Evolutionary conservation across 495 filamentous ascomycete genomes (phyloP), one percentile per base, ranked within the genome.

Genomic region (Amorphotheca resinae): DNA sequence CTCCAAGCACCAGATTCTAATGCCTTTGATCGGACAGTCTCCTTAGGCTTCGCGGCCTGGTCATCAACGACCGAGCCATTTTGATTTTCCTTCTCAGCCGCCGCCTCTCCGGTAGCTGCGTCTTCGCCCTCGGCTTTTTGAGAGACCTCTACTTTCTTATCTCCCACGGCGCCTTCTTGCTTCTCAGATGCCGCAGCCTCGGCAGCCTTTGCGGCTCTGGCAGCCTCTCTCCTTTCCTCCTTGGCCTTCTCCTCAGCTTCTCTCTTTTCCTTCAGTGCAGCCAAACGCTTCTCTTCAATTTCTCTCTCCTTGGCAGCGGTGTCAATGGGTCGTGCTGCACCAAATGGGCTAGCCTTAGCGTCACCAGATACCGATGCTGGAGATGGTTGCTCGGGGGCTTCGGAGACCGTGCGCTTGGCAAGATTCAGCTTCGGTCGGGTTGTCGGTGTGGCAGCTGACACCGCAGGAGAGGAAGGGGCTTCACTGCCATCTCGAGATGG

Each of bases 301-400:
- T 93, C 82, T 42, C 76, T 80, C 64, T 95, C 89, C 36, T 81
- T 74, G 7, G 86, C 72, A 15, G 84, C 83, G 37, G 86, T 93
- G 62, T 95, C 87, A 48, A 93, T 93, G 9, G 87, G 87, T 38
- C 75, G 74, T 30, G 87, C 87, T 42, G 83, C 87, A 58, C 91
- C 91, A 61, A 98, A 98, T 18, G 85, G 85, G 62, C 78, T 95
- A 14, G 85, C 73, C 66, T 91, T 93, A 2, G 84, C 69, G 45
- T 88, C 84, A 26, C 61, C 60, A 18, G 51, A 53, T 17, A 62
- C 48, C 17, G 67, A 56, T 26, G 72, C 56, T 12, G 77, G 59
- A 9, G 68, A 63, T 22, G 69, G 47, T 9, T 70, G 64, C 33
- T 71, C 73, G 2, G 72, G 63, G 33, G 68, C 64, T 41, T 95